A percentile compares a stretch with the other conserved stretches of the same genome.
These are phyloP conservation scores for Trichophyton simii DNA, from an alignment of 2,329 filamentous ascomycete genomes.

Conservation along the genomic window DNA sequence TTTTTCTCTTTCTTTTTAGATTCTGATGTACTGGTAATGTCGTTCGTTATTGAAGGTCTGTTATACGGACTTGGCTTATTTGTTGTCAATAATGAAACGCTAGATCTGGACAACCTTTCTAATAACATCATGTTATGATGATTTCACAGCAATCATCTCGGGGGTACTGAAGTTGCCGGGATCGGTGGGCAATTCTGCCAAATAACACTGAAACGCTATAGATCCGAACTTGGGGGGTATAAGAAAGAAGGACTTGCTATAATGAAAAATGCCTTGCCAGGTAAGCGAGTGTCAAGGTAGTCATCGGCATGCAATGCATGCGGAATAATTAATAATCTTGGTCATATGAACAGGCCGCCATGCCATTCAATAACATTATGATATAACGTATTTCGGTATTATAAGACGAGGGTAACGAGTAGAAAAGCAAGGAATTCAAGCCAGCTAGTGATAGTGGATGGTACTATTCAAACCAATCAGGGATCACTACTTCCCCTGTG, in stretches of 20 bases:
- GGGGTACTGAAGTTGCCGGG: too few species aligned
- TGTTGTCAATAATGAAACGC: too few species aligned
- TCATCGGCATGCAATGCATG: background rate
- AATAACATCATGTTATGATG: too few species aligned
- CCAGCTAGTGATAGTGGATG: background rate
- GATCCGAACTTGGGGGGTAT: background rate
- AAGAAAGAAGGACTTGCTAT: background rate
- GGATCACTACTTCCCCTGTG: background rate
- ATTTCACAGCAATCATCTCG: too few species aligned
- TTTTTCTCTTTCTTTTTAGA: too few species aligned
- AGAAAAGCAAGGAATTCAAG: background rate
- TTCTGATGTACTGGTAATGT: too few species aligned
- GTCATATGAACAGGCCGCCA: too few species aligned
- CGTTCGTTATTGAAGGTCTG: too few species aligned
- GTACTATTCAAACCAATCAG: slow-evolving; percentile 12
- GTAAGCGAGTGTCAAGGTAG: background rate
- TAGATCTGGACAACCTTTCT: too few species aligned
- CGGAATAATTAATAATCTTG: background rate
- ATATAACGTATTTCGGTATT: background rate
- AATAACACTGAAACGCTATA: too few species aligned
- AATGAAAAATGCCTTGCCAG: background rate
- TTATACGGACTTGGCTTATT: too few species aligned
- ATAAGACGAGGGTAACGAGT: background rate
- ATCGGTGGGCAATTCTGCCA: too few species aligned
- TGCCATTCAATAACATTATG: background rate